phyloP scores from a whole-genome alignment of 129 eudicot species.

The Lactuca sativa region DNA sequence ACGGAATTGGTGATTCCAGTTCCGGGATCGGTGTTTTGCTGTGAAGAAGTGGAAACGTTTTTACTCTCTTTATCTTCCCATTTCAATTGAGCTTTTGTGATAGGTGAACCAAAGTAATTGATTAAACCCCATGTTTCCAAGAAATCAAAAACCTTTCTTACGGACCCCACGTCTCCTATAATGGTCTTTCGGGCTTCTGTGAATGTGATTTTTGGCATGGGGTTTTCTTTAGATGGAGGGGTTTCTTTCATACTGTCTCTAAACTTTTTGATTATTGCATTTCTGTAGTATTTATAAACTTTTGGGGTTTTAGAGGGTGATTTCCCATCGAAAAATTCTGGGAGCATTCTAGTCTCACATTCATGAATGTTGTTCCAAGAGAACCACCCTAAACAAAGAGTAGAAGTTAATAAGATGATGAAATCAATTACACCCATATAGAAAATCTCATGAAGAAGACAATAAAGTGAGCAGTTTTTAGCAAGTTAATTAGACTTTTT shows the following conservation, averaged over 20 bases:
- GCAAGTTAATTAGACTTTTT: not conserved
- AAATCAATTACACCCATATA: not conserved
- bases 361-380: constrained; percentile 73
- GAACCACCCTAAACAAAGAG: constrained; percentile 70
- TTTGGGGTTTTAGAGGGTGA: constrained; percentile 69
- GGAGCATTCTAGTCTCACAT: constrained; percentile 55
- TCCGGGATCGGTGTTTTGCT: constrained; percentile 32
- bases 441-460: not conserved
- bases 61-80: constrained; percentile 71
- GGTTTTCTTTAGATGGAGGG: constrained; percentile 50
- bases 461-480: not conserved
- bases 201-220: constrained; percentile 64
- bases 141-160: constrained; percentile 77
- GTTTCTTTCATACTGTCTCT: constrained; percentile 43
- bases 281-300: constrained; percentile 75
- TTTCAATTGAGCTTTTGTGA: constrained; percentile 47
- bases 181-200: constrained; percentile 67
- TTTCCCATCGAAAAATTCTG: constrained; percentile 83
- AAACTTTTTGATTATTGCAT: constrained; percentile 57
- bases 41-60: constrained; percentile 28
- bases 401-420: not conserved
- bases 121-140: constrained; percentile 93
- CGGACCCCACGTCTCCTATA: constrained; percentile 85
- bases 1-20: constrained; percentile 18
- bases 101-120: constrained; percentile 60